phyloP scores from a whole-genome alignment of 768 basidiomycete genomes.

The Psilocybe tampanensis region DNA sequence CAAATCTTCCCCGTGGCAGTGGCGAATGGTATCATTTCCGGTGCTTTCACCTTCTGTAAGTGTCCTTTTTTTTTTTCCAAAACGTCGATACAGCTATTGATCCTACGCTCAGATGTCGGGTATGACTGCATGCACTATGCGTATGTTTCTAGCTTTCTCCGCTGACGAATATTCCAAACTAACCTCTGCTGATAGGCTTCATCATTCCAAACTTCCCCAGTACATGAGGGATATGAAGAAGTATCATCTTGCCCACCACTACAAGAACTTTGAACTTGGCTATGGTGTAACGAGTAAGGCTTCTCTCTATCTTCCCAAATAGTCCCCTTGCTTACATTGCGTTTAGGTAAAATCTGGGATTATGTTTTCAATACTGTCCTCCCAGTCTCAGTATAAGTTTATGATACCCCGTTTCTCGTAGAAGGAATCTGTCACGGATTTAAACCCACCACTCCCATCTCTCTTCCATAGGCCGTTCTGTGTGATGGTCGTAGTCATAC shows the following conservation, averaged over 20 bases:
- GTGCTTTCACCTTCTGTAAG: conserved; percentile 78
- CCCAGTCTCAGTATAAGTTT: conserved; percentile 55
- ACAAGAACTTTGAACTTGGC: conserved; percentile 97
- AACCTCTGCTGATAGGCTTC: conserved; percentile 49
- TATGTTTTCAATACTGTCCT: conserved; percentile 85
- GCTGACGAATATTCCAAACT: background rate
- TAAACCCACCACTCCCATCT: background rate
- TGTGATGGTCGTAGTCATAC: background rate
- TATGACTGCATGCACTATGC: conserved; percentile 95
- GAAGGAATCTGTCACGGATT: background rate
- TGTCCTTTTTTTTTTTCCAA: conserved; percentile 11
- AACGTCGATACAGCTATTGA: too few relatives aligned
- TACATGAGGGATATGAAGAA: conserved; percentile 95
- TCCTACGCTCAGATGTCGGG: conserved; percentile 56
- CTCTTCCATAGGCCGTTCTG: background rate
- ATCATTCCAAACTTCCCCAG: conserved; percentile 83
- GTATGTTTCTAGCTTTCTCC: conserved; percentile 40
- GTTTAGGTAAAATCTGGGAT: conserved; percentile 90
- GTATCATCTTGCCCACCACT: conserved; percentile 97
- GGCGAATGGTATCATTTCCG: conserved; percentile 92
- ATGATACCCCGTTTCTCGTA: background rate
- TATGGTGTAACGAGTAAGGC: conserved; percentile 90
- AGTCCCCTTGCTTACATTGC: background rate
- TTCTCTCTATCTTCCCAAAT: background rate
- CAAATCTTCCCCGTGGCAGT: conserved; percentile 77